Evolutionary conservation across 2,329 filamentous ascomycete genomes (phyloP), one percentile per base, ranked within the genome.

Genomic region (Beauveria asiatica): DNA sequence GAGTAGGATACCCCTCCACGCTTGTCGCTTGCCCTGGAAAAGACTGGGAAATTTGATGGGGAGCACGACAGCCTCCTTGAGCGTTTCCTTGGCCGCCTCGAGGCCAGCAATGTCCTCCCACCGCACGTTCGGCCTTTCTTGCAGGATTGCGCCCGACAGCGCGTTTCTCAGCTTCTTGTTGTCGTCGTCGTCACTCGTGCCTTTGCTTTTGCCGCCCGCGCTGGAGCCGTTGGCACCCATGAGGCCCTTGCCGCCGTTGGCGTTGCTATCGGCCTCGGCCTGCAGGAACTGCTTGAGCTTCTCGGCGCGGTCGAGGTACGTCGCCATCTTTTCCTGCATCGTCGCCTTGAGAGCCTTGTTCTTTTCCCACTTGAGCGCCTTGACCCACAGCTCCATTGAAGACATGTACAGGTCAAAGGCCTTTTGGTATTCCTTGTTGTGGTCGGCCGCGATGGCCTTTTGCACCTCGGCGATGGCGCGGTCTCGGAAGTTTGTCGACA

Each of bases 301-400:
- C 80, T 99, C 94, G 65, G 94, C 94, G 64, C 94, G 90, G 76
- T 97, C 93, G 88, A 99, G 96, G 80, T 99, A 99, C 73, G 97
- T 93, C 68, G 82, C 89, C 21, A 92, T 92, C 80, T 97, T 97
- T 68, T 89, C 86, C 67, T 94, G 88, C 74, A 99, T 97, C 84
- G 96, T 96, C 72, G 95, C 92, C 80, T 97, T 97, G 65, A 91
- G 92, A 68, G 92, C 93, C 64, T 89, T 86, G 78, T 97, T 97
- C 83, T 97, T 99, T 79, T 99, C 94, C 93, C 93, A 99, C 81
- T 99, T 99, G 62, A 99, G 83, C 39, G 94, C 94, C 63, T 97
- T 89, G 89, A 99, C 96, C 81, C 97, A 99, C 61, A 97, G 85
- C 77, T 99, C 93, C 67, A 99, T 89, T 56, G 93, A 88, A 67